A percentile compares a stretch with the other conserved stretches of the same genome.
These are phyloP conservation scores for Capsella bursapastoris DNA, from an alignment of 345 rosid genomes.

Conservation along the genomic window DNA sequence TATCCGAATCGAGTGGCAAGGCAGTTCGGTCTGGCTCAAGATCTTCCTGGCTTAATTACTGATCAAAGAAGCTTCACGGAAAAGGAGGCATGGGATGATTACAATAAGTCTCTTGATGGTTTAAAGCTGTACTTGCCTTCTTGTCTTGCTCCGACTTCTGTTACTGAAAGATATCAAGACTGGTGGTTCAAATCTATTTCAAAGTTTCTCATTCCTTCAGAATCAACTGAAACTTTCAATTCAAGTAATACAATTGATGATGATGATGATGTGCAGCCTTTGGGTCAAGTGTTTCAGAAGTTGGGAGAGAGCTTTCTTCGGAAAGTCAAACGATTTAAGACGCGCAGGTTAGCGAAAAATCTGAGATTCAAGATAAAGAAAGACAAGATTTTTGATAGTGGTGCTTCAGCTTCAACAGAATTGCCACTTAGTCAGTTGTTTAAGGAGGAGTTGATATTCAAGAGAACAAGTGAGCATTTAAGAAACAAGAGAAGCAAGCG, in stretches of 20 bases:
- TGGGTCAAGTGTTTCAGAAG: slow-evolving; percentile 22
- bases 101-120: slow-evolving; percentile 43
- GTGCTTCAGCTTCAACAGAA: slow-evolving; percentile 18
- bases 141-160: slow-evolving; percentile 39
- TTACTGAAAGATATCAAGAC: slow-evolving; percentile 48
- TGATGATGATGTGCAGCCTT: background rate
- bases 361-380: background rate
- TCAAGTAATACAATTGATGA: background rate
- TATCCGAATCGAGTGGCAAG: slow-evolving; percentile 59
- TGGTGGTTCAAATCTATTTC: slow-evolving; percentile 55
- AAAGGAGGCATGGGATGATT: slow-evolving; percentile 39
- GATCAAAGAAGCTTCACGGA: slow-evolving; percentile 8
- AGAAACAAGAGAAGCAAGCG: slow-evolving; percentile 5
- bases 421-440: slow-evolving; percentile 15
- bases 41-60: slow-evolving; percentile 44
- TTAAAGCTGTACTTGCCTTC: slow-evolving; percentile 50
- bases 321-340: background rate
- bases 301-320: background rate
- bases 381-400: background rate
- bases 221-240: background rate
- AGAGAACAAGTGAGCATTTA: background rate
- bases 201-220: background rate
- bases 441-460: background rate
- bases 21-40: slow-evolving; percentile 71
- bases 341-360: background rate